Base-by-base conservation (phyloP, 192 early-diverging fungal genomes). In the Lobosporangium transversale region DNA sequence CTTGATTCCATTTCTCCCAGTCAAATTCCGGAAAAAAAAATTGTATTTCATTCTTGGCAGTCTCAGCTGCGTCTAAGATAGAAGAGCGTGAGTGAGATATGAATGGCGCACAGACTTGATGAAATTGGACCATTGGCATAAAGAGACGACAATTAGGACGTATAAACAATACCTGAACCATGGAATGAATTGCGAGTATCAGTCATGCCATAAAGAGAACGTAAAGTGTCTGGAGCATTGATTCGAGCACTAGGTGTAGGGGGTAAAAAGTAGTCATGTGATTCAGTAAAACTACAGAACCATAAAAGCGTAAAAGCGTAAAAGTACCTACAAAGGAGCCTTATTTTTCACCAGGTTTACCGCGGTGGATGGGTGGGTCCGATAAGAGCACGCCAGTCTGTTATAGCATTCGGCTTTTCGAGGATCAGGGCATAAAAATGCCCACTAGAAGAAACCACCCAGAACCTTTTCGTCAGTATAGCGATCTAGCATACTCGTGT, bases 171-270 rank as follows among this genome's bases (percentile, higher is more conserved):
- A 88, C 87, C 87, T 44, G 90, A 91, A 0, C 91, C 91, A 66
- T 93, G 91, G 42, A 91, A 91, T 1, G 90, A 90, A 61, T 92
- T 92, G 24, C 91, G 51, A 2, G 91, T 91, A 61, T 93, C 92
- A 0, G 89, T 91, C 67, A 93, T 58, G 2, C 90, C 92, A 66
- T 85, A 91, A 3, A 84, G 59, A 10, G 90, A 84, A 21, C 90
- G 78, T 18, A 91, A 62, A 10, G 86, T 86, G 29, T 66, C 23
- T 24, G 86, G 87, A 5, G 81, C 80, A 52, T 71, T 29, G 1
- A 90, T 76, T 23, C 88, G 83, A 62, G 90, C 89, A 54, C 88
- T 86, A 31, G 47, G 15, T 29, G 52, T n/a, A 42, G 18, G 10
- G 30, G 21, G 40, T 31, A 0, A 20, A n/a, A 23, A 52, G 37